A percentile compares a stretch with the other conserved stretches of the same genome.
Conservation (phyloP, 1,139 yeast species). For the Williopsis jadinii region DNA sequence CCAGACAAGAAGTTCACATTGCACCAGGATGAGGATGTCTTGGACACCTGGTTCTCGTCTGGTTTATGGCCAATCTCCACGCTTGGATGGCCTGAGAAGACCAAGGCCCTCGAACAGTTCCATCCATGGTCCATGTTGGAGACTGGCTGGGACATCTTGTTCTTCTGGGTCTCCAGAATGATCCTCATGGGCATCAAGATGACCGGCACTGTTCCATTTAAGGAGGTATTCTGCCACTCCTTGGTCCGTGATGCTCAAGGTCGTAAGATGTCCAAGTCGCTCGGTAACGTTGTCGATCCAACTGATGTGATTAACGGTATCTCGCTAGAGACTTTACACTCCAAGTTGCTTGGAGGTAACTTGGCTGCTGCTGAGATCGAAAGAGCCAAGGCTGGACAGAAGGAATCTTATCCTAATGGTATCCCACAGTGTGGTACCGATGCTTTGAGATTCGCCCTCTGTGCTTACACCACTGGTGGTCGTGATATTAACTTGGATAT, state of each 20-base stretch:
- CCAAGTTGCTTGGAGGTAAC: slow-evolving; percentile 72
- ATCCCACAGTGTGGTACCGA: slow-evolving; percentile 99
- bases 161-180: slow-evolving; percentile 99
- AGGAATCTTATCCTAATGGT: slow-evolving; percentile 88
- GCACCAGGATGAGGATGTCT: slow-evolving; percentile 95
- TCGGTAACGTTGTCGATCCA: slow-evolving; percentile 96
- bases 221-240: slow-evolving; percentile 96
- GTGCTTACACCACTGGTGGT: slow-evolving; percentile 99
- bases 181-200: slow-evolving; percentile 83
- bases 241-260: slow-evolving; percentile 99
- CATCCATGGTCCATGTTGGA: slow-evolving; percentile 92
- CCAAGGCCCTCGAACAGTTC: slow-evolving; percentile 68
- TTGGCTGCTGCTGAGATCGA: slow-evolving; percentile 84
- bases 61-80: slow-evolving; percentile 98
- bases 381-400: slow-evolving; percentile 86
- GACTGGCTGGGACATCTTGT: slow-evolving; percentile 98
- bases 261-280: slow-evolving; percentile 95
- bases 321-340: slow-evolving; percentile 70
- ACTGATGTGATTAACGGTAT: slow-evolving; percentile 90
- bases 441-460: slow-evolving; percentile 93
- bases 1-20: slow-evolving; percentile 64
- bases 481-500: slow-evolving; percentile 96
- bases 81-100: slow-evolving; percentile 87
- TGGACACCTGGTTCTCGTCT: slow-evolving; percentile 98
- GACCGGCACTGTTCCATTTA: slow-evolving; percentile 89